These are phyloP conservation scores for Ophiostoma quercus DNA, from an alignment of 2,329 filamentous ascomycete species.

Conservation along the genomic window DNA sequence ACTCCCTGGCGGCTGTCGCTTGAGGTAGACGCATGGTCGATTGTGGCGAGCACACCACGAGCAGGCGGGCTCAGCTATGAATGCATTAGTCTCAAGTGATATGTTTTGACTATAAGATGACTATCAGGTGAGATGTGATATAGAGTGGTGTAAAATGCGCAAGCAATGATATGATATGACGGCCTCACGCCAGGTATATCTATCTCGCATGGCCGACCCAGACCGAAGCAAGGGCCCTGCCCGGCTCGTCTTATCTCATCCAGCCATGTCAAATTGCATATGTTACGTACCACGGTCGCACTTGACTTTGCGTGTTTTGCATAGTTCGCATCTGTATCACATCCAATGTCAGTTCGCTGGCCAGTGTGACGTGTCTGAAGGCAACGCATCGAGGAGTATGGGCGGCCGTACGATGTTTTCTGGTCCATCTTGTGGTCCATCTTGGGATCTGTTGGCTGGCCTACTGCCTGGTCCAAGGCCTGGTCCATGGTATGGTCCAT, in stretches of 20 bases:
- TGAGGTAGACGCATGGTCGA: slow-evolving; percentile 60
- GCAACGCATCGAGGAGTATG: not conserved
- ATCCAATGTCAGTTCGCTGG: slow-evolving; percentile 24
- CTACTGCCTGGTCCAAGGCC: slow-evolving; percentile 8
- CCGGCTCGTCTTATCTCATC: not conserved
- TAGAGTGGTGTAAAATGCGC: not conserved
- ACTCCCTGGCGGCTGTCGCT: slow-evolving; percentile 62
- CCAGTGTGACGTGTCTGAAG: not conserved
- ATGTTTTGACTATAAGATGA: not conserved
- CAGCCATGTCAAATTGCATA: not conserved
- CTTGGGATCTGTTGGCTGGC: slow-evolving; percentile 9
- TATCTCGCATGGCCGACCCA: not conserved
- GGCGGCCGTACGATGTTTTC: slow-evolving; percentile 14
- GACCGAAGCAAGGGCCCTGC: not conserved
- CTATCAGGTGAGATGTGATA: not conserved
- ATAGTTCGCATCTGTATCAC: slow-evolving; percentile 60
- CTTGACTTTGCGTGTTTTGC: slow-evolving; percentile 76
- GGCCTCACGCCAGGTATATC: not conserved
- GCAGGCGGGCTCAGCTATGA: slow-evolving; percentile 59
- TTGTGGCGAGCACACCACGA: slow-evolving; percentile 62
- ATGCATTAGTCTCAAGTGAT: not conserved
- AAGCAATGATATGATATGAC: not conserved
- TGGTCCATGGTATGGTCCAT: slow-evolving; percentile 1
- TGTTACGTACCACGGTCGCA: slow-evolving; percentile 52
- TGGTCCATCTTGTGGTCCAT: slow-evolving; percentile 15